Conservation (phyloP, 495 filamentous ascomycete species). For the Jackrogersella minutella region DNA sequence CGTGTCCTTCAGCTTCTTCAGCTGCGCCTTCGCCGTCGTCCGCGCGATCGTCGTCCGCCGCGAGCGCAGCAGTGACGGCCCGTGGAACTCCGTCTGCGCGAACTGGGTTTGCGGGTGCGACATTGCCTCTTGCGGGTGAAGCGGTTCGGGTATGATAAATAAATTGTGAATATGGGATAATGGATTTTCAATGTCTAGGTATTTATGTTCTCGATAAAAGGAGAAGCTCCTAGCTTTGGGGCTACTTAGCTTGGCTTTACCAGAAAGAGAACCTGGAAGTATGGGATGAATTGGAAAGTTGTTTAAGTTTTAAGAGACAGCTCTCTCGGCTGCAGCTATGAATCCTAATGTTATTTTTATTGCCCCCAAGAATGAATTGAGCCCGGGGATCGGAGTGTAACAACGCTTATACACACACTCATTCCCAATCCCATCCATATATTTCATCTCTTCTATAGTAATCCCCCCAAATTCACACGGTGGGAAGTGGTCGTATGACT, state of each 20-base stretch:
- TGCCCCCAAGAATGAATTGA: not conserved
- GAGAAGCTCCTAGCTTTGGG: too few relatives aligned
- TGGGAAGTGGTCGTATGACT: not conserved
- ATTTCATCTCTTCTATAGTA: not conserved
- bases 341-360: not conserved
- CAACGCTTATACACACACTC: not conserved
- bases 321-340: not conserved
- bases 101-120: slow-evolving; percentile 46
- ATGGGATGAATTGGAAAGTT: not conserved
- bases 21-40: slow-evolving; percentile 55
- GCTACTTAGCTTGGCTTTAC: too few relatives aligned
- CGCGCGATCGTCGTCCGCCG: slow-evolving; percentile 54
- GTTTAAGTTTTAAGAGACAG: not conserved
- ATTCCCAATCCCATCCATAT: too few relatives aligned
- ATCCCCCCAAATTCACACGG: not conserved
- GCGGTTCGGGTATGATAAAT: not conserved
- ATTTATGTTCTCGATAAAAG: too few relatives aligned
- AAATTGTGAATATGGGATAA: too few relatives aligned
- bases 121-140: slow-evolving; percentile 11
- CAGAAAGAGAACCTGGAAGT: too few relatives aligned
- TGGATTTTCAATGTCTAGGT: too few relatives aligned
- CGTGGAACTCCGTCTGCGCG: slow-evolving; percentile 43
- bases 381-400: not conserved
- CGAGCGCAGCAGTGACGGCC: slow-evolving; percentile 46
- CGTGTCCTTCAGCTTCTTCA: slow-evolving; percentile 60